phyloP scores from a whole-genome alignment of 2,329 filamentous ascomycete species.

The Lasiodiplodia theobromae region DNA sequence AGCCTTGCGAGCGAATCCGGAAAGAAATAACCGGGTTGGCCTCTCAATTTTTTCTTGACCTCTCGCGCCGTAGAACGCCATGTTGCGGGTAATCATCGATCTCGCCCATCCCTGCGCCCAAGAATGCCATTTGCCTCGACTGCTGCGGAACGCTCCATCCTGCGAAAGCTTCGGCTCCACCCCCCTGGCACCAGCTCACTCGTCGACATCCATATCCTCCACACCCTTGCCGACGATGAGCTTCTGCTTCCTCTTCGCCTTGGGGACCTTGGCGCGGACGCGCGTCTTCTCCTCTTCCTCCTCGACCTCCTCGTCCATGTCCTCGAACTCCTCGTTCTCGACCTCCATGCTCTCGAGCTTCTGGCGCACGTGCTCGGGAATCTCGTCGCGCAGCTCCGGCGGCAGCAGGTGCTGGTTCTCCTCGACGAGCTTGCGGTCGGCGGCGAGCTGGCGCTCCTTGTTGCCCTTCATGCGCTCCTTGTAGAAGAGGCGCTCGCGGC shows the following conservation, averaged over 20 bases:
- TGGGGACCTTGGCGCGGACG: conserved; percentile 40
- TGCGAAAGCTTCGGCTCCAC: neutral
- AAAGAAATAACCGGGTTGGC: neutral
- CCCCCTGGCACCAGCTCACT: neutral
- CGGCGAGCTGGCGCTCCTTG: conserved; percentile 78
- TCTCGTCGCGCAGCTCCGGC: conserved; percentile 46
- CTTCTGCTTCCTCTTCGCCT: conserved; percentile 56
- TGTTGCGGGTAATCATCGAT: conserved; percentile 16
- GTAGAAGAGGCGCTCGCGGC: conserved; percentile 91
- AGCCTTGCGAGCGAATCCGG: neutral
- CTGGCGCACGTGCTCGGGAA: conserved; percentile 29
- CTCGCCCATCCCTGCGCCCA: conserved; percentile 21
- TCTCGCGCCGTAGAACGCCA: conserved; percentile 24
- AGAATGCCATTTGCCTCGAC: conserved; percentile 16
- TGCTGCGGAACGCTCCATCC: neutral
- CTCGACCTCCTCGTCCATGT: conserved; percentile 40
- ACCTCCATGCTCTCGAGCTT: conserved; percentile 31
- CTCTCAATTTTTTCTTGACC: conserved; percentile 18
- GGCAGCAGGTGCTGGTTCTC: conserved; percentile 93
- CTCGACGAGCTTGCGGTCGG: conserved; percentile 85
- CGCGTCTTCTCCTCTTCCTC: conserved; percentile 47
- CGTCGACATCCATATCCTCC: conserved; percentile 57
- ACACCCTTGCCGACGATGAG: conserved; percentile 54
- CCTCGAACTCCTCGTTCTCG: conserved; percentile 46
- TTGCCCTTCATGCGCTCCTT: conserved; percentile 93